Evolutionary conservation across 441 rosid genomes (phyloP).

Genomic region (Erodium moschatum): DNA sequence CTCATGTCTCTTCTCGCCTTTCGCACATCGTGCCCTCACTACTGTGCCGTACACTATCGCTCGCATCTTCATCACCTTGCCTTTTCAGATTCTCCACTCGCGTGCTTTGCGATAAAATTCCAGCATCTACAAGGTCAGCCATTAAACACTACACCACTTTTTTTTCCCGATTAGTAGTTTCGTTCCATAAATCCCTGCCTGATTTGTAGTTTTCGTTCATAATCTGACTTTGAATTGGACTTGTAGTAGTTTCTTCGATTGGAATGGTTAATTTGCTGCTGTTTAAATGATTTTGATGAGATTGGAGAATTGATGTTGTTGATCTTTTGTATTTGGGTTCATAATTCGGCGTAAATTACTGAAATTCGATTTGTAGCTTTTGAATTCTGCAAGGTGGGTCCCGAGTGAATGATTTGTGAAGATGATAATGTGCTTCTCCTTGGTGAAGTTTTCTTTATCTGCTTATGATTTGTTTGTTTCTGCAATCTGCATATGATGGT

Average conservation of each 20-base stretch:
- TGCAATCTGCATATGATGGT: not conserved
- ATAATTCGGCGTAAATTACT: not conserved
- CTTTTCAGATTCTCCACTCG: conserved; percentile 1
- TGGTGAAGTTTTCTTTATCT: not conserved
- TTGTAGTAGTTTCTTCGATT: not conserved
- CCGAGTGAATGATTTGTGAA: not conserved
- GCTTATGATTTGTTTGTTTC: not conserved
- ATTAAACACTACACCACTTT: not conserved
- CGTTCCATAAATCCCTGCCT: not conserved
- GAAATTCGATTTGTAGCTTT: not conserved
- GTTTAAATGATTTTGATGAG: not conserved
- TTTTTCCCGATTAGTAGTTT: not conserved
- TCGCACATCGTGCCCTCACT: not conserved
- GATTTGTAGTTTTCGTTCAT: not conserved
- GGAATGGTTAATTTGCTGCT: not conserved
- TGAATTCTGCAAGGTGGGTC: conserved; percentile 1
- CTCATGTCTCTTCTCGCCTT: not conserved
- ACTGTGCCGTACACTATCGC: not conserved
- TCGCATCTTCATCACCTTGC: not conserved
- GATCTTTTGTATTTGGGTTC: no score
- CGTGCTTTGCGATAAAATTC: not conserved
- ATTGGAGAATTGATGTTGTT: not conserved
- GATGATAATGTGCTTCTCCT: not conserved
- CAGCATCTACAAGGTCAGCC: conserved; percentile 6
- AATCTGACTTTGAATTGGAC: not conserved